phyloP scores from a whole-genome alignment of 148 eudicot species.

The Gaultheria prostrata region DNA sequence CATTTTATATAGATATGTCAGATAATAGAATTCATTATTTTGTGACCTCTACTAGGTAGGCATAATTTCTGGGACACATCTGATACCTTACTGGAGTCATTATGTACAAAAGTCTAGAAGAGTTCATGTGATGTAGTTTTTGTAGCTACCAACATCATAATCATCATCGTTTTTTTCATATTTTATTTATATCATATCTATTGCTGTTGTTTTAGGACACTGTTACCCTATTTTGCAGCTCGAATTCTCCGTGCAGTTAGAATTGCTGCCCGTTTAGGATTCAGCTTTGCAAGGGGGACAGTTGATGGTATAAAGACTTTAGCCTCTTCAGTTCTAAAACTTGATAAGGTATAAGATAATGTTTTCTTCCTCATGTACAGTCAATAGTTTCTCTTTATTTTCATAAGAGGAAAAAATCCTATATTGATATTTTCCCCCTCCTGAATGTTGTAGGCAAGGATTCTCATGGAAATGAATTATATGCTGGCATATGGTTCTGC shows the following conservation, averaged over 20 bases:
- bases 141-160: not conserved
- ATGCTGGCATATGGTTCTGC: conserved; percentile 98
- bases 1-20: not conserved
- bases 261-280: conserved; percentile 81
- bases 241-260: conserved; percentile 88
- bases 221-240: conserved; percentile 44
- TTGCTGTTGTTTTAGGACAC: conserved; percentile 4
- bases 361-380: not conserved
- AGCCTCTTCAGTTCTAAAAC: conserved; percentile 53
- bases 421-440: not conserved
- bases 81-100: not conserved
- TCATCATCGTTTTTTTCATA: not conserved
- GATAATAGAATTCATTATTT: not conserved
- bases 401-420: not conserved
- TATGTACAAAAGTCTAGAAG: not conserved
- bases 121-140: not conserved
- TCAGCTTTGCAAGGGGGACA: conserved; percentile 54
- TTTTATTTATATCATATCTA: not conserved
- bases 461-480: conserved; percentile 88
- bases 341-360: conserved; percentile 58
- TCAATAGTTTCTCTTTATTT: not conserved
- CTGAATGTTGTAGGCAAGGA: conserved; percentile 50
- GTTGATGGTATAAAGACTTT: conserved; percentile 46
- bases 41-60: not conserved
- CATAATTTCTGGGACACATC: not conserved